Base-by-base conservation (phyloP, 257 asterid species). In the Nemophila menziesii region DNA sequence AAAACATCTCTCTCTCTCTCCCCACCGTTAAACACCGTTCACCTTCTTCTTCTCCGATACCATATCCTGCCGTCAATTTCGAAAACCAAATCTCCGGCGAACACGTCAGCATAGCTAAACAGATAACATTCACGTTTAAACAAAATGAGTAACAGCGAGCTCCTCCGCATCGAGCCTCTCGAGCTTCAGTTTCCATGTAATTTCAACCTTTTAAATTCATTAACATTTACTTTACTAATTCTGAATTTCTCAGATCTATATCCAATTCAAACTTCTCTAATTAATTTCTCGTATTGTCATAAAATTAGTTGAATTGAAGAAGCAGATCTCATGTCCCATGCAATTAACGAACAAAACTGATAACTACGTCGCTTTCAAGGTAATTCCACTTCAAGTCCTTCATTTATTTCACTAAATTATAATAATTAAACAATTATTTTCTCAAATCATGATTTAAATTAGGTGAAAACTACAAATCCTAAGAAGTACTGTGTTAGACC, bases 391-490 rank as follows among this genome's bases (percentile, higher is more conserved):
- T 20, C 23, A 38, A 5, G 36, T 51, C 39, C 14, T 12, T 19
- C n/a, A 5, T 18, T 56, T 23, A 22, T 22, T 46, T 46, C 54
- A 48, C 57, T 45, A 38, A 12, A 27, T 22, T 37, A 46, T 46
- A 9, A 23, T 43, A 29, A 16, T 10, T 6, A 9, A 24, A 11
- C 33, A 9, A 24, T 13, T 15, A 12, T 15, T 39, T 26, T 51
- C n/a, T n/a, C n/a, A n/a, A n/a, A n/a, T n/a, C n/a, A n/a, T n/a
- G n/a, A n/a, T n/a, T n/a, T n/a, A n/a, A n/a, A n/a, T n/a, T 82
- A 89, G 97, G 95, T 89, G 69, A 89, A 89, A 65, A 89, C 97
- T 16, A 89, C 97, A 13, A 89, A 89, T 63, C 97, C 97, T 6
- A 89, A 78, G 78, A 83, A 83, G 82, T 89, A 89, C 54, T 89